A percentile compares a stretch with the other conserved stretches of the same genome.
These are phyloP conservation scores for Boletus tomentosulus DNA, from an alignment of 768 basidiomycete species.

Conservation along the genomic window DNA sequence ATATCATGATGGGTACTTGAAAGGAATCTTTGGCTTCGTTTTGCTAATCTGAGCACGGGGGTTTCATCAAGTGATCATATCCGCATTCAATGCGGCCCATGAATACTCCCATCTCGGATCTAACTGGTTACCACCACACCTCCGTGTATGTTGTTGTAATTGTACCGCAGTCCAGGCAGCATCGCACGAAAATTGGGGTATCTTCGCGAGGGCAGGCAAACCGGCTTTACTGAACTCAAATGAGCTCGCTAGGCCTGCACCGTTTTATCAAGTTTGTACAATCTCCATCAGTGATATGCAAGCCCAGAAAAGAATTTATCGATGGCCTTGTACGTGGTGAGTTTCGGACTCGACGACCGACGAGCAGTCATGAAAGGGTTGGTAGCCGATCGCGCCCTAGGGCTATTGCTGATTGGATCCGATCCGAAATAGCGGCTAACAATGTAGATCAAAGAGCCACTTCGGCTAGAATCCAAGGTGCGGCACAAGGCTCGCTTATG, in stretches of 20 bases:
- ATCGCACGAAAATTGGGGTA: constrained; percentile 5
- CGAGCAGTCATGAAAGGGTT: background rate
- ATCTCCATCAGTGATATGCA: background rate
- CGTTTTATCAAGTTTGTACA: background rate
- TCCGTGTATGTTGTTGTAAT: constrained; percentile 3
- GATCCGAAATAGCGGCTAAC: background rate
- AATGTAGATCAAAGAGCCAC: background rate
- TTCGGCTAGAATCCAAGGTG: background rate
- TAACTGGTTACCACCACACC: background rate
- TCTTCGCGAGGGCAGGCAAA: background rate
- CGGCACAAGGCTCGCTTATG: background rate
- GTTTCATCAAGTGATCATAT: background rate
- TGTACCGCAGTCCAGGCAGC: constrained; percentile 13
- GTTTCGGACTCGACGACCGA: background rate
- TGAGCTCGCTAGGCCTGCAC: background rate
- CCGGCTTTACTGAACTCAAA: background rate
- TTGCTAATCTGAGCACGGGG: background rate
- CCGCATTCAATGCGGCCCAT: background rate
- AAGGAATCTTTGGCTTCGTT: background rate
- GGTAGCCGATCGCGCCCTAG: background rate
- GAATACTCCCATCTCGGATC: background rate
- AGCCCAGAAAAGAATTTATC: background rate
- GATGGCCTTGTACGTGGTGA: background rate
- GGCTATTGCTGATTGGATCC: background rate
- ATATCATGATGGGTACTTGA: background rate